Base-by-base conservation (phyloP, 768 basidiomycete genomes). In the Roridomyces roridus region DNA sequence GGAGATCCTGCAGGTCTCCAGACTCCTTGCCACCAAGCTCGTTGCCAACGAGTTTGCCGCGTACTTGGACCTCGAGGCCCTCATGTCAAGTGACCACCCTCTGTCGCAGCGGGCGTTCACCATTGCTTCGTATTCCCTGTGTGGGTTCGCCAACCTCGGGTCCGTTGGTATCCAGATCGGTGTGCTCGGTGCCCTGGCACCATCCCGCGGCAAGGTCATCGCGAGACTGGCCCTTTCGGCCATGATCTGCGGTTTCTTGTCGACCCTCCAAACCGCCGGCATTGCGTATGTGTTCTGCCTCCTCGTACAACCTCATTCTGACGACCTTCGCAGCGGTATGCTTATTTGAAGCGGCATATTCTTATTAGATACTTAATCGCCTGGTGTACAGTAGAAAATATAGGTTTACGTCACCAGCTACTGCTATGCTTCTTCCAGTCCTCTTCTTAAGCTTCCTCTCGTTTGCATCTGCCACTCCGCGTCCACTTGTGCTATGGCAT, bases 71-170 rank as follows among this genome's bases (percentile, higher is more conserved):
- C 78, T 92, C 48, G 78, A 86, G 58, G 72, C 73, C 2, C 74
- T 86, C 39, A 77, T 77, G 75, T 50, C 62, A 11, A 67, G 70
- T n/a, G 57, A 59, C 9, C 72, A 79, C 46, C 83, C 89, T 4
- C 81, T 94, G 46, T 86, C 86, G 20, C 78, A 73, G 26, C 91
- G 90, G 53, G 91, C 86, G 20, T 94, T 80, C 73, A 89, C 88
- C 48, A 94, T 96, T 63, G 86, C 89, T 14, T 86, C 89, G 29
- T 96, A 95, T 70, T 88, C 89, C 15, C 85, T 96, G 15, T 95
- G 93, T 71, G 95, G 95, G 10, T 96, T 96, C 67, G 92, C 92
- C 56, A 96, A 96, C 70, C 77, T 93, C 41, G 85, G 89, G 51
- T 91, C 91, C 7, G 77, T 94, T 23, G 94, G 94, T 67, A 93